Conservation (phyloP, 345 rosid species). For the Melastoma malabathricum region DNA sequence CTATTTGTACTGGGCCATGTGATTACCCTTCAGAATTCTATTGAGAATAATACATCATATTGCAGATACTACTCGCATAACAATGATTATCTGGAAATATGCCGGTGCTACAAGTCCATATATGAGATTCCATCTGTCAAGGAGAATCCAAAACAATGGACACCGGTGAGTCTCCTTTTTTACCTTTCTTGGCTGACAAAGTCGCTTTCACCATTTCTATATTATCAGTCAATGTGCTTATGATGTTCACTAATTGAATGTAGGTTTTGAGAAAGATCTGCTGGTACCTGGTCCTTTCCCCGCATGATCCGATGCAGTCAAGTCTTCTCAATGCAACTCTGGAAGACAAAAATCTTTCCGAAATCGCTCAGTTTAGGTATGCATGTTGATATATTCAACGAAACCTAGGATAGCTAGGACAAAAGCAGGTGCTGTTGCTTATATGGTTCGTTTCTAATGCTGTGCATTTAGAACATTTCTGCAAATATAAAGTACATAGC, state of each 20-base stretch:
- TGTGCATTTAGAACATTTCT: too few species aligned
- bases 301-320: constrained; percentile 74
- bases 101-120: constrained; percentile 86
- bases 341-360: constrained; percentile 71
- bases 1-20: too few species aligned
- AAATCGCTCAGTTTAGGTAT: constrained; percentile 76
- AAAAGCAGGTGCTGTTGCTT: too few species aligned
- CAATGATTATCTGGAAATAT: constrained; percentile 82
- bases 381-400: background rate
- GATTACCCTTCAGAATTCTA: too few species aligned
- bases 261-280: constrained; percentile 74
- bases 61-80: constrained; percentile 63
- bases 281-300: constrained; percentile 66
- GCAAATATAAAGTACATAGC: too few species aligned
- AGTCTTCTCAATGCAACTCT: constrained; percentile 66
- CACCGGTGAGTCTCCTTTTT: constrained; percentile 35
- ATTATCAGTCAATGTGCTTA: too few species aligned
- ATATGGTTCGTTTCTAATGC: too few species aligned
- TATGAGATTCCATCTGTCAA: constrained; percentile 83
- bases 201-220: too few species aligned
- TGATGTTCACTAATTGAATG: too few species aligned
- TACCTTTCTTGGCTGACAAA: background rate
- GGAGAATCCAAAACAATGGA: constrained; percentile 66
- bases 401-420: too few species aligned
- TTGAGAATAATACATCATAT: too few species aligned